Base-by-base conservation (phyloP, 768 basidiomycete species). In the Inosperma sp. region DNA sequence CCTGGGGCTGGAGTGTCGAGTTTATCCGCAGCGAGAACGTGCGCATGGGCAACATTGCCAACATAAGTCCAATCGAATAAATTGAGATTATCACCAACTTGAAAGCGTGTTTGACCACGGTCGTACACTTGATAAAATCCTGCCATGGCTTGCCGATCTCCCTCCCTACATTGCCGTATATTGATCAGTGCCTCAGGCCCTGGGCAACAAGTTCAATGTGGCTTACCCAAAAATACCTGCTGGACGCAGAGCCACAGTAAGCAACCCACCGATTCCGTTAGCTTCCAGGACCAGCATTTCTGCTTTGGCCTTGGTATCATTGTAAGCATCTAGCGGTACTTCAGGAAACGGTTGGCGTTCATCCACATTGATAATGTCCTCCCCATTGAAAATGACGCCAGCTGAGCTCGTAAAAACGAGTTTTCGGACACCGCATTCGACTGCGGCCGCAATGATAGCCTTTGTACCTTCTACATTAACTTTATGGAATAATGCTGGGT, bases 21-120 rank as follows among this genome's bases (percentile, higher is more conserved):
- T 62, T 83, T 88, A 74, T 97, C 94, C 17, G 89, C 86, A 9
- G 96, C 96, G 45, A 98, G 80, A 12, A 99, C 72, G 65, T 99
- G 96, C 3, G 93, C 94, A 60, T 87, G 81, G 1, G 93, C 95
- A 54, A 95, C 85, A 65, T 99, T 99, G 48, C 84, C 92, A 59
- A 98, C 92, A 63, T 97, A 97, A 5, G 94, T 96, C 82, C 88
- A 93, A 68, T 98, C 96, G 61, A 90, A 93, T 3, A 98, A 69
- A 65, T 98, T 98, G 56, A 79, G 83, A 69, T 97, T 96, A 70
- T 87, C 76, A 30, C 96, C 96, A 56, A 99, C 83, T 68, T 97
- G 94, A 75, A 91, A 88, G 57, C 89, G 84, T 0, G 92, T 93
- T 66, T 96, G 88, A 14, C 83, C 81, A 36, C 82, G 78, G 60